Evolutionary conservation across 352 stramenopile species (phyloP).

Genomic region (Elongisporangium prolatum): DNA sequence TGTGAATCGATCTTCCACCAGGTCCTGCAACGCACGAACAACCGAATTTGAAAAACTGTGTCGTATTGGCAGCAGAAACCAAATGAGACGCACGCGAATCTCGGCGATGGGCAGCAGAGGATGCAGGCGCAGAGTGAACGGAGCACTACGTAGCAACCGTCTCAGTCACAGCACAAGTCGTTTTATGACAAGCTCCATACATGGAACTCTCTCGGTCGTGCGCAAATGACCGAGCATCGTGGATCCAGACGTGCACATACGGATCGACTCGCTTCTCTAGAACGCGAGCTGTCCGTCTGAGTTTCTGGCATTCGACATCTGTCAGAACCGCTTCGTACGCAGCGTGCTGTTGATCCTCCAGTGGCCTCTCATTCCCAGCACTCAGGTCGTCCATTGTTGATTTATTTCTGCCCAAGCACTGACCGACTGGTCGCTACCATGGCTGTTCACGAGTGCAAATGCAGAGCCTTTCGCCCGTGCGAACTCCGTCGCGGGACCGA

Average conservation of each 20-base stretch:
- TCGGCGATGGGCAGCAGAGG: constrained; percentile 35
- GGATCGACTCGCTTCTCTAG: constrained; percentile 23
- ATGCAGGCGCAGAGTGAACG: constrained; percentile 38
- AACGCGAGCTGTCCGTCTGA: constrained; percentile 20
- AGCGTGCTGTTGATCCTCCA: not conserved
- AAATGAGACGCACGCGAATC: constrained; percentile 26
- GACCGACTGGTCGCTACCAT: constrained; percentile 5
- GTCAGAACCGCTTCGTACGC: constrained; percentile 42
- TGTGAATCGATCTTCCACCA: constrained; percentile 43
- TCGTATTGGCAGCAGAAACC: not conserved
- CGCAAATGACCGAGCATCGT: constrained; percentile 42
- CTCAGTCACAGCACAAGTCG: not conserved
- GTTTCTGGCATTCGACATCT: constrained; percentile 28
- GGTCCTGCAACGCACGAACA: constrained; percentile 5
- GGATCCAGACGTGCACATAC: constrained; percentile 55
- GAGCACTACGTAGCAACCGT: constrained; percentile 13
- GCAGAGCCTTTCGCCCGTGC: constrained; percentile 2
- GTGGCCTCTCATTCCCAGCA: not conserved
- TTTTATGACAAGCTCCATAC: constrained; percentile 6
- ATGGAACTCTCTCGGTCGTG: constrained; percentile 40
- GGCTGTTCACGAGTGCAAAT: constrained; percentile 1
- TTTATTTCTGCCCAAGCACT: not conserved
- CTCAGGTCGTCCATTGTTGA: not conserved
- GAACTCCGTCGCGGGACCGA: constrained; percentile 1
- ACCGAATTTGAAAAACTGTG: not conserved